A percentile compares a stretch with the other conserved stretches of the same genome.
Conservation (phyloP, 805 yeast genomes). For the Saccharomycopsis synnaedendra region DNA sequence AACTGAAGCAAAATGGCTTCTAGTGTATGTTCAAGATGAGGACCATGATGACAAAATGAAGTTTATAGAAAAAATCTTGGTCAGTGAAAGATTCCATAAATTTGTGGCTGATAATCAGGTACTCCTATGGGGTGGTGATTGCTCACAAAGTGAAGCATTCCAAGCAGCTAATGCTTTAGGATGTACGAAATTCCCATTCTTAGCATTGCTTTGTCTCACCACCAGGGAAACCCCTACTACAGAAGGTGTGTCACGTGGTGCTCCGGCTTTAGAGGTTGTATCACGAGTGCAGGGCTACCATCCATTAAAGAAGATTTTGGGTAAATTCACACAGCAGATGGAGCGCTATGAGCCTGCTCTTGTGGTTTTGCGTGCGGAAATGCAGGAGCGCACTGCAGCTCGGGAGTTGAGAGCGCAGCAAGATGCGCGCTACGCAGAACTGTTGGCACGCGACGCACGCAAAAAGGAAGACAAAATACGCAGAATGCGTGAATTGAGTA, state of each 20-base stretch:
- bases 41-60: constrained; percentile 50
- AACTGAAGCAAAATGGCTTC: constrained; percentile 56
- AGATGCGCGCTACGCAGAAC: constrained; percentile 63
- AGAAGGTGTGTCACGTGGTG: constrained; percentile 37
- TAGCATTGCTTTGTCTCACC: constrained; percentile 66
- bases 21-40: constrained; percentile 63
- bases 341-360: constrained; percentile 53
- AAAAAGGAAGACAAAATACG: constrained; percentile 27
- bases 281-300: constrained; percentile 50
- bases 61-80: constrained; percentile 44
- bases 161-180: constrained; percentile 70
- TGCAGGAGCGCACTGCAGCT: constrained; percentile 34
- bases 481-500: constrained; percentile 2
- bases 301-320: constrained; percentile 30
- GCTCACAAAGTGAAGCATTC: constrained; percentile 69
- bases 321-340: constrained; percentile 34
- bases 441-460: constrained; percentile 57
- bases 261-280: constrained; percentile 50
- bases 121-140: constrained; percentile 81
- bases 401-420: constrained; percentile 57
- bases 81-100: constrained; percentile 37
- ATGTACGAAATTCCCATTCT: constrained; percentile 68
- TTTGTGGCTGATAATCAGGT: constrained; percentile 39
- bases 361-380: constrained; percentile 47
- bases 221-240: constrained; percentile 40